Base-by-base conservation (phyloP, 2,329 filamentous ascomycete genomes). In the Nemania abortiva region DNA sequence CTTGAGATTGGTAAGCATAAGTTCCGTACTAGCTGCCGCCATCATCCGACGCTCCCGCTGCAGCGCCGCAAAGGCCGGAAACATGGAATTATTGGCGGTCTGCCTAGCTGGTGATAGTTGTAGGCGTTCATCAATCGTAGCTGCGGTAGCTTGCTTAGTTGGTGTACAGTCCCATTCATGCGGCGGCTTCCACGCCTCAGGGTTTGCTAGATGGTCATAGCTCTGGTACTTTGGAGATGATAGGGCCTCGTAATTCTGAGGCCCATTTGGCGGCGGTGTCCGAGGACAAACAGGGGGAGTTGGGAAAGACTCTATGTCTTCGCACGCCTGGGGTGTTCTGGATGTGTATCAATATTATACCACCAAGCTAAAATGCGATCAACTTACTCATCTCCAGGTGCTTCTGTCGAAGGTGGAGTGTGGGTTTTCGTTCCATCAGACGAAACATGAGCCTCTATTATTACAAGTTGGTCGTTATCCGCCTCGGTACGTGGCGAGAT, bases 11-110 rank as follows among this genome's bases (percentile, higher is more conserved):
- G 84, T 81, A 4, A 91, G 80, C 53, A 90, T 83, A 34, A 86
- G 80, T 57, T 84, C 83, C 0, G 84, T 80, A 31, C 83, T 84
- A 6, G 87, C 86, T 3, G 81, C 82, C 10, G 86, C 84, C 87
- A 90, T 89, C 58, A 84, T 82, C 39, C 82, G 80, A 56, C 89
- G 84, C 71, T 88, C 86, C 9, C 84, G 82, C 75, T 88, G 85
- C 66, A 89, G 80, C 9, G 76, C 77, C 6, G 74, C 70, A 34
- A 83, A 73, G 55, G 78, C 76, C n/a, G 79, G 74, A 10, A 76
- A 78, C 52, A 79, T 69, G 22, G 73, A 74, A 29, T 74, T 72
- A 22, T 70, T 73, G 6, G 59, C 45, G 11, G 77, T 76, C 20
- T 68, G 65, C 31, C 69, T 74, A 34, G 65, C 45, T 56, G 72